Conservation (phyloP, 2,329 filamentous ascomycete species). For the Dactylellina haptotyla region DNA sequence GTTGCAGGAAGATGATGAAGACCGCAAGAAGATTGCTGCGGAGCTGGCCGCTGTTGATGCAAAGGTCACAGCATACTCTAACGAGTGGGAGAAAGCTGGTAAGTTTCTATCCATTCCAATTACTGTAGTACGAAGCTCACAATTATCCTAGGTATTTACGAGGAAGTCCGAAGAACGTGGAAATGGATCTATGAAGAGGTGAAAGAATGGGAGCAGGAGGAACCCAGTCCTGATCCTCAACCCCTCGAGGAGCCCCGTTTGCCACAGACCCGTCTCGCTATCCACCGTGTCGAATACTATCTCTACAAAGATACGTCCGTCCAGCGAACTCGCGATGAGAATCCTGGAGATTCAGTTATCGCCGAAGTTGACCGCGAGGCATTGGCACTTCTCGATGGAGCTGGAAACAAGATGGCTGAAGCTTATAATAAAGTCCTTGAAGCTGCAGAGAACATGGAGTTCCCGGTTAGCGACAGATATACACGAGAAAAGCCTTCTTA, state of each 20-base stretch:
- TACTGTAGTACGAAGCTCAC: background rate
- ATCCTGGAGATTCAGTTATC: slow-evolving; percentile 27
- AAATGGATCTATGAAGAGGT: slow-evolving; percentile 18
- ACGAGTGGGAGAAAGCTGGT: slow-evolving; percentile 38
- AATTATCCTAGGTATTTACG: slow-evolving; percentile 3
- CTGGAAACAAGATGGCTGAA: slow-evolving; percentile 17
- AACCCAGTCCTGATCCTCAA: background rate
- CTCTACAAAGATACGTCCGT: slow-evolving; percentile 20
- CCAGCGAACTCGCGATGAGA: slow-evolving; percentile 31
- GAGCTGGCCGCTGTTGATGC: slow-evolving; percentile 15
- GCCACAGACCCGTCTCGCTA: slow-evolving; percentile 18
- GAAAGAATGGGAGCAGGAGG: slow-evolving; percentile 35
- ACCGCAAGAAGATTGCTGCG: slow-evolving; percentile 14
- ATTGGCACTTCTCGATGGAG: slow-evolving; percentile 22
- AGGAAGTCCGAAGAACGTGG: slow-evolving; percentile 15
- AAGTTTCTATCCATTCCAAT: background rate
- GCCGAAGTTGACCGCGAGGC: slow-evolving; percentile 20
- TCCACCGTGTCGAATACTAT: slow-evolving; percentile 24
- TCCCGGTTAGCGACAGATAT: slow-evolving; percentile 9
- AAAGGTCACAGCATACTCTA: slow-evolving; percentile 22
- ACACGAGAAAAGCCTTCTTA: slow-evolving; percentile 25
- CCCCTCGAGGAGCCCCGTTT: slow-evolving; percentile 17
- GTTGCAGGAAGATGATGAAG: slow-evolving; percentile 23
- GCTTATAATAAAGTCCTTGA: slow-evolving; percentile 15
- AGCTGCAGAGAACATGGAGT: slow-evolving; percentile 25